Conservation (phyloP, 768 basidiomycete species). For the Tulasnella sp. region DNA sequence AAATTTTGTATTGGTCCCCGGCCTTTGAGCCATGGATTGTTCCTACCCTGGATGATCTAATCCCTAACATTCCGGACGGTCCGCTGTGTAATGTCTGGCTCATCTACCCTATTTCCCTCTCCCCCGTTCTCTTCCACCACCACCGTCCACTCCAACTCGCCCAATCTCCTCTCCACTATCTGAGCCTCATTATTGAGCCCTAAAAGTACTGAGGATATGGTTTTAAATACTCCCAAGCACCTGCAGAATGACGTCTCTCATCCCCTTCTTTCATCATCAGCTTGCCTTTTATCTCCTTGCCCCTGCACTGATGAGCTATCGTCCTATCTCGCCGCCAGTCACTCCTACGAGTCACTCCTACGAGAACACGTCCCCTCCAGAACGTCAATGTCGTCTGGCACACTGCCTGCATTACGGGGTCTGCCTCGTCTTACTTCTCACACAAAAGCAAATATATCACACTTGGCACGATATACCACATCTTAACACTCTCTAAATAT, state of each 20-base stretch:
- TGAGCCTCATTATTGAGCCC: conserved; percentile 19
- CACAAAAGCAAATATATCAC: too few species aligned
- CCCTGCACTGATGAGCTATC: conserved; percentile 23
- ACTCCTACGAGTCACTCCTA: conserved; percentile 28
- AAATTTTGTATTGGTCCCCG: conserved; percentile 10
- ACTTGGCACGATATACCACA: too few species aligned
- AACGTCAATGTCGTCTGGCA: too few species aligned
- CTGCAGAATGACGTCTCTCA: conserved; percentile 15
- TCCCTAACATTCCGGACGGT: conserved; percentile 5
- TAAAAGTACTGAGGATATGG: conserved; percentile 8
- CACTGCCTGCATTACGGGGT: too few species aligned
- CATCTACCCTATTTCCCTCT: conserved; percentile 7
- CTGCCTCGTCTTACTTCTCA: too few species aligned
- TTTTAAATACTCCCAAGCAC: conserved; percentile 10
- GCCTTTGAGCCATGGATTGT: conserved; percentile 1
- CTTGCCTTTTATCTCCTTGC: conserved; percentile 13
- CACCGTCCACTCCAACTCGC: neutral
- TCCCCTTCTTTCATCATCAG: conserved; percentile 3
- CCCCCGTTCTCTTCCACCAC: conserved; percentile 12
- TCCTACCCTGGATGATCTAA: conserved; percentile 15
- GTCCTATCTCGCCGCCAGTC: conserved; percentile 9
- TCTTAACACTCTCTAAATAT: too few species aligned
- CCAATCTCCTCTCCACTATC: conserved; percentile 12
- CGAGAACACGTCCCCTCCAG: too few species aligned
- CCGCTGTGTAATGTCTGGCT: conserved; percentile 15